These are phyloP conservation scores for Russula olivacea DNA, from an alignment of 768 basidiomycete genomes.

Conservation along the genomic window DNA sequence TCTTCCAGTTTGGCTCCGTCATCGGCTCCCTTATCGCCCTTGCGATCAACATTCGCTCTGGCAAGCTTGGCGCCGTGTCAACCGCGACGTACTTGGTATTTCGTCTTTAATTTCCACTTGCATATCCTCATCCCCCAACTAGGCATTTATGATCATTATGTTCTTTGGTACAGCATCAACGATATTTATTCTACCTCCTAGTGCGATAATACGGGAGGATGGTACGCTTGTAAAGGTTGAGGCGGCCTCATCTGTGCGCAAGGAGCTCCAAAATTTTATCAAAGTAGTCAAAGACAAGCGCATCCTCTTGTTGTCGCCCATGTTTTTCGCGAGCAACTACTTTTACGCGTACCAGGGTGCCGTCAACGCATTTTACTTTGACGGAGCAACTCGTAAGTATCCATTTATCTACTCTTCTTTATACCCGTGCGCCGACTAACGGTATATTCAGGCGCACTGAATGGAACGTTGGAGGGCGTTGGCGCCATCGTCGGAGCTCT, in stretches of 20 bases:
- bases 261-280: slow-evolving; percentile 31
- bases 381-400: slow-evolving; percentile 37
- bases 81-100: slow-evolving; percentile 39
- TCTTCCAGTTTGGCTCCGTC: slow-evolving; percentile 42
- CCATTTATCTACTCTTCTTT: neutral
- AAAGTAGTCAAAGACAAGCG: slow-evolving; percentile 39
- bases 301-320: slow-evolving; percentile 37
- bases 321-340: slow-evolving; percentile 43
- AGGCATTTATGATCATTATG: slow-evolving; percentile 44
- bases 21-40: slow-evolving; percentile 42
- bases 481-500: slow-evolving; percentile 42
- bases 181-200: slow-evolving; percentile 36
- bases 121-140: neutral
- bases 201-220: slow-evolving; percentile 36
- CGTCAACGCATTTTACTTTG: slow-evolving; percentile 37
- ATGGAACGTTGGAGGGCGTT: slow-evolving; percentile 35
- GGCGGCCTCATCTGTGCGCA: slow-evolving; percentile 30
- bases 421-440: neutral
- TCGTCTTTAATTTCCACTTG: neutral
- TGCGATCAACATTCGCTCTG: slow-evolving; percentile 37
- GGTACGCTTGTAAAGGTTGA: slow-evolving; percentile 38
- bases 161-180: slow-evolving; percentile 36
- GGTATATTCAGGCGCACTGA: slow-evolving; percentile 31
- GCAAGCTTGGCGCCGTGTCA: slow-evolving; percentile 33
- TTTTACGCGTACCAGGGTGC: slow-evolving; percentile 45